Percentiles rank a stretch among this genome's conserved stretches.
Conservation (phyloP, 768 basidiomycete genomes). For the Leccinum rimulosum region DNA sequence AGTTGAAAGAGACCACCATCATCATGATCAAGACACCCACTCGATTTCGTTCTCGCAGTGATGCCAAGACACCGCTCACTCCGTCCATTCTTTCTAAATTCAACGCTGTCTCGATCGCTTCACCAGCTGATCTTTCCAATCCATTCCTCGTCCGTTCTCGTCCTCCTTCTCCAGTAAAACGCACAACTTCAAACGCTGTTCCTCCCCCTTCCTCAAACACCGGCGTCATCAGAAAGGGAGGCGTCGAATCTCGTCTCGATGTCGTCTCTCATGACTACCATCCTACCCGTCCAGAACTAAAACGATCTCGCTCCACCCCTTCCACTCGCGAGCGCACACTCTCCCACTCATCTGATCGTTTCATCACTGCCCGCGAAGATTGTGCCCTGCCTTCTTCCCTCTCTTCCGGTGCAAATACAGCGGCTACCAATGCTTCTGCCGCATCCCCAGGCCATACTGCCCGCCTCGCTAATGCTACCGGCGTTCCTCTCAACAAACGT, state of each 20-base stretch:
- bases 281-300: slow-evolving; percentile 58
- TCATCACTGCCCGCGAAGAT: slow-evolving; percentile 62
- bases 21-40: slow-evolving; percentile 37
- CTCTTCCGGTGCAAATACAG: slow-evolving; percentile 52
- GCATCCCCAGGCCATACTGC: slow-evolving; percentile 78
- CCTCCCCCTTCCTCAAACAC: slow-evolving; percentile 60
- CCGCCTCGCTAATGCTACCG: slow-evolving; percentile 71
- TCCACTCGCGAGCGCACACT: slow-evolving; percentile 41
- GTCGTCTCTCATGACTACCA: slow-evolving; percentile 77
- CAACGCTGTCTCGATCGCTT: slow-evolving; percentile 36
- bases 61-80: slow-evolving; percentile 48
- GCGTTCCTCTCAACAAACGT: slow-evolving; percentile 73
- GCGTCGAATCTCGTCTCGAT: slow-evolving; percentile 72
- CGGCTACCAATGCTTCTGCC: slow-evolving; percentile 35
- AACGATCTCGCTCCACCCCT: slow-evolving; percentile 73
- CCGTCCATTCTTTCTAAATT: slow-evolving; percentile 42
- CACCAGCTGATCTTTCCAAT: slow-evolving; percentile 53
- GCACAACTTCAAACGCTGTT: slow-evolving; percentile 47
- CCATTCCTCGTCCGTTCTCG: slow-evolving; percentile 60
- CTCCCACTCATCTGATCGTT: slow-evolving; percentile 55
- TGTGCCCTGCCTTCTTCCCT: slow-evolving; percentile 61
- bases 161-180: slow-evolving; percentile 64
- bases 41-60: slow-evolving; percentile 47
- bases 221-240: slow-evolving; percentile 73
- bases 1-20: too few relatives aligned